Evolutionary conservation across 148 eudicot species (phyloP).

Genomic region (Spergularia bocconei): DNA sequence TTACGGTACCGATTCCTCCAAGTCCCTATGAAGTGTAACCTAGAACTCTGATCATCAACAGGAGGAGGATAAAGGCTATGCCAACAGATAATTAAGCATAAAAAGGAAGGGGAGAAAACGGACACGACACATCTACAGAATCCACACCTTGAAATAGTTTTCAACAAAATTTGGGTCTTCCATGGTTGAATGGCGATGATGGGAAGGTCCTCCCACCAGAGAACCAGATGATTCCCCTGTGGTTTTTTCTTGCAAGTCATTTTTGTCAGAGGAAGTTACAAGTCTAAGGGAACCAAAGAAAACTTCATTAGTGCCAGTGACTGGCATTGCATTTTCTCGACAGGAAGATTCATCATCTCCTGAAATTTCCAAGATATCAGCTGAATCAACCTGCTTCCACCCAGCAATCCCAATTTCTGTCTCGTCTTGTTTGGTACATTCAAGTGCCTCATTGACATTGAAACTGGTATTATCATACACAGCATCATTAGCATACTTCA

Average conservation of each 20-base stretch:
- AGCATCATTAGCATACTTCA: constrained; percentile 22
- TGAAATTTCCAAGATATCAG: constrained; percentile 28
- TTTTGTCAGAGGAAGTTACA: constrained; percentile 37
- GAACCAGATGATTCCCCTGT: constrained; percentile 42
- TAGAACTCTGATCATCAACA: constrained; percentile 61
- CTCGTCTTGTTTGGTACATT: constrained; percentile 27
- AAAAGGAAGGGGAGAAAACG: not conserved
- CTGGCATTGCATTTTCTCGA: constrained; percentile 32
- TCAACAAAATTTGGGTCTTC: constrained; percentile 87
- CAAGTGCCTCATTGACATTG: constrained; percentile 34
- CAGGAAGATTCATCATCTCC: constrained; percentile 28
- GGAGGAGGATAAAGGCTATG: not conserved
- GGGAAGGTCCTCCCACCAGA: constrained; percentile 32
- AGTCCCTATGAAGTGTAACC: constrained; percentile 93
- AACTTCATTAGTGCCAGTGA: constrained; percentile 24
- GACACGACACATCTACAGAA: not conserved
- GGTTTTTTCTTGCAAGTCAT: constrained; percentile 24
- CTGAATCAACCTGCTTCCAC: constrained; percentile 22
- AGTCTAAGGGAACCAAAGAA: constrained; percentile 31
- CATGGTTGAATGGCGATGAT: constrained; percentile 60
- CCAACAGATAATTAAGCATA: not conserved
- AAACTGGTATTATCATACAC: constrained; percentile 26
- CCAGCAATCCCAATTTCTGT: constrained; percentile 23
- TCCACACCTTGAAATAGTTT: constrained; percentile 83
- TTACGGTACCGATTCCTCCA: constrained; percentile 97